Percentiles rank a stretch among this genome's conserved stretches.
phyloP scores from a whole-genome alignment of 768 basidiomycete genomes.

The Panaeolus cyanescens region DNA sequence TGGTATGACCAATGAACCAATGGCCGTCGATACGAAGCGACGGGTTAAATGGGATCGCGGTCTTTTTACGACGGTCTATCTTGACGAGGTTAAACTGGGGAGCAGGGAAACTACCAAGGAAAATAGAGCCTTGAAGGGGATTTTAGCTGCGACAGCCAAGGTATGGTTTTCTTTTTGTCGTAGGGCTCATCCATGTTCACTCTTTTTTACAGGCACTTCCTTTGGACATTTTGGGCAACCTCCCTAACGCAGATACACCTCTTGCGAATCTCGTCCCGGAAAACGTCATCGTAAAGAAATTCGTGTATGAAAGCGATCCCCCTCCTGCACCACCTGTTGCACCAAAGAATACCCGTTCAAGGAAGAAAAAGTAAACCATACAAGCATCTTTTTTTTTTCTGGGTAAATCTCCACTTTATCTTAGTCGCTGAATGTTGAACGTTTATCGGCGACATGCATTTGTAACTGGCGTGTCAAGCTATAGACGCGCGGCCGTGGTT shows the following conservation, averaged over 20 bases:
- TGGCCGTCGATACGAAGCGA: constrained; percentile 36
- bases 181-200: constrained; percentile 8
- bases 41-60: constrained; percentile 81
- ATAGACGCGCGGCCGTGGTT: neutral
- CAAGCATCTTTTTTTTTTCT: neutral
- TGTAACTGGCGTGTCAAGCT: constrained; percentile 6
- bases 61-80: constrained; percentile 58
- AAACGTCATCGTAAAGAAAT: constrained; percentile 74
- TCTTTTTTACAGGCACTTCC: constrained; percentile 46
- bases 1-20: constrained; percentile 30
- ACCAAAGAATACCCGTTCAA: constrained; percentile 59
- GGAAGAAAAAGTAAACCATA: constrained; percentile 43
- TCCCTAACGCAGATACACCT: constrained; percentile 57
- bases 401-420: neutral
- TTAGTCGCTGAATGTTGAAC: neutral
- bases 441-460: constrained; percentile 10
- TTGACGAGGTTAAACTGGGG: constrained; percentile 64
- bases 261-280: constrained; percentile 60
- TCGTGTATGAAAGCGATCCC: constrained; percentile 76
- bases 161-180: constrained; percentile 34
- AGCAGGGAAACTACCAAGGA: constrained; percentile 45
- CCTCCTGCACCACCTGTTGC: constrained; percentile 33
- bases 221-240: constrained; percentile 75
- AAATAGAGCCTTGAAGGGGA: constrained; percentile 54
- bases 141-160: constrained; percentile 68